Percentiles rank a stretch among this genome's conserved stretches.
These are phyloP conservation scores for Tricholoma matsutake DNA, from an alignment of 768 basidiomycete genomes.

Conservation along the genomic window DNA sequence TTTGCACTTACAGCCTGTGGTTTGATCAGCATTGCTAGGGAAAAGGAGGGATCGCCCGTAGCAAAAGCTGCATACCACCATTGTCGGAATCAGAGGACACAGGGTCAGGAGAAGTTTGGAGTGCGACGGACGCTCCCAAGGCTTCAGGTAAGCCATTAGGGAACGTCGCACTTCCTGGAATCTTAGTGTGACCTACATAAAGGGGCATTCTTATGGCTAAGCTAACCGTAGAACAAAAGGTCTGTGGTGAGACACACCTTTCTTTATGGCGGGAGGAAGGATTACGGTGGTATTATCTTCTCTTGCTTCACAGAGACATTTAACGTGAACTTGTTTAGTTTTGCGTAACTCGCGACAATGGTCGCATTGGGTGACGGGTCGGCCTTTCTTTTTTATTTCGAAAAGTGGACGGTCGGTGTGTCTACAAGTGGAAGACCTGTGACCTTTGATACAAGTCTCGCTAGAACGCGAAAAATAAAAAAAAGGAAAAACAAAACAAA, in stretches of 20 bases:
- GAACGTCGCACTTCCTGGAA: constrained; percentile 73
- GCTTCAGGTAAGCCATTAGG: constrained; percentile 72
- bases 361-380: constrained; percentile 88
- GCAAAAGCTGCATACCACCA: constrained; percentile 58
- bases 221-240: constrained; percentile 22
- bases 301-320: constrained; percentile 81
- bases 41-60: constrained; percentile 35
- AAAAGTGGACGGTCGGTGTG: constrained; percentile 87
- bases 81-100: constrained; percentile 58
- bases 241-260: constrained; percentile 50
- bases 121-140: constrained; percentile 61
- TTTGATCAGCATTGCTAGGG: constrained; percentile 43
- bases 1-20: constrained; percentile 53
- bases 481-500: constrained; percentile 1
- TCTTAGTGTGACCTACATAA: constrained; percentile 51
- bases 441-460: constrained; percentile 93
- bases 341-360: constrained; percentile 84
- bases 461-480: constrained; percentile 36
- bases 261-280: constrained; percentile 41
- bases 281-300: constrained; percentile 53
- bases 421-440: constrained; percentile 85
- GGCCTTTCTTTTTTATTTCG: constrained; percentile 92
- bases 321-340: constrained; percentile 83
- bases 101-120: constrained; percentile 44
- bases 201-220: constrained; percentile 45